Evolutionary conservation across 1,284 basidiomycete species (phyloP).

Genomic region (Schizopora paradoxa): DNA sequence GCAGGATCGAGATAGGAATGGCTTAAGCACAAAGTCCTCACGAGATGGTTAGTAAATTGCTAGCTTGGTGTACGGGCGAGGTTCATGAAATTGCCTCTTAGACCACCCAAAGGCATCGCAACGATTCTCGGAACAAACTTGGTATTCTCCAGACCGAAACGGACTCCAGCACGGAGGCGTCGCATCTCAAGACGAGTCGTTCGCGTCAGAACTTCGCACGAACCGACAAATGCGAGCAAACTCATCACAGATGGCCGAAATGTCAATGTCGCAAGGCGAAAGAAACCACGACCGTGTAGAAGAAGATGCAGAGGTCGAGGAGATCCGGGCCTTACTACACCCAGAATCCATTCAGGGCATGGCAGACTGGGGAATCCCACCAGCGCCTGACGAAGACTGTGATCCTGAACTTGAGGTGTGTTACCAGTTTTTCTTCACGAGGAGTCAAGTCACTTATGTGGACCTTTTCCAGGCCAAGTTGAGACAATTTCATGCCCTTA

Average conservation of each 20-base stretch:
- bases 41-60: conserved; percentile 42
- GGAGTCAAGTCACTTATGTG: not conserved
- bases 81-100: conserved; percentile 3
- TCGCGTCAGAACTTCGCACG: conserved; percentile 3
- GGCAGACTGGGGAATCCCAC: conserved; percentile 77
- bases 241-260: not conserved
- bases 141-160: not conserved
- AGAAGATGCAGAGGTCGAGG: conserved; percentile 42
- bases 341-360: conserved; percentile 60
- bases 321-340: conserved; percentile 50
- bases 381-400: conserved; percentile 47
- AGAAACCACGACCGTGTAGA: conserved; percentile 12
- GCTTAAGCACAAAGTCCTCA: conserved; percentile 31
- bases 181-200: not conserved
- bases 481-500: conserved; percentile 68
- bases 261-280: conserved; percentile 17
- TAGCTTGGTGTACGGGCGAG: conserved; percentile 1
- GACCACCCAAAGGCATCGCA: not conserved
- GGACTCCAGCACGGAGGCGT: not conserved
- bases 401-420: conserved; percentile 60
- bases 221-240: conserved; percentile 3
- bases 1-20: conserved; percentile 56
- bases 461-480: conserved; percentile 60
- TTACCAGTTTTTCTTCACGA: conserved; percentile 6
- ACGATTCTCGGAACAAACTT: not conserved